Base-by-base conservation (phyloP, 495 filamentous ascomycete genomes). In the Talaromyces trachyspermus region DNA sequence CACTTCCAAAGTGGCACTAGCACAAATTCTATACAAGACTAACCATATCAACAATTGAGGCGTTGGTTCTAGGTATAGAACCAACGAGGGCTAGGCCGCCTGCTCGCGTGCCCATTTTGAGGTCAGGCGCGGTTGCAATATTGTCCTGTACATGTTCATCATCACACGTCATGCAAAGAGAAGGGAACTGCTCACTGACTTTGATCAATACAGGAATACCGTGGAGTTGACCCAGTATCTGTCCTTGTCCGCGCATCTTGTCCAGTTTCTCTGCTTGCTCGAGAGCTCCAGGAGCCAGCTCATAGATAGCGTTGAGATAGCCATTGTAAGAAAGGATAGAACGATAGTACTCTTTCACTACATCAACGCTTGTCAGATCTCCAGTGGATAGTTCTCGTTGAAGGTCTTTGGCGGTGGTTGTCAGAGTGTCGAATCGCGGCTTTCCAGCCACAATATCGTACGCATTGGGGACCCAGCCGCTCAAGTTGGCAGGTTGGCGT, bases 101-200 rank as follows among this genome's bases (percentile, higher is more conserved):
- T n/a, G n/a, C n/a, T n/a, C n/a, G n/a, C n/a, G n/a, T n/a, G n/a
- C n/a, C n/a, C n/a, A n/a, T n/a, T n/a, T n/a, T n/a, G n/a, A n/a
- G n/a, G n/a, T n/a, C n/a, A n/a, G n/a, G n/a, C n/a, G n/a, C n/a
- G n/a, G n/a, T n/a, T n/a, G n/a, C n/a, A n/a, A n/a, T n/a, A n/a
- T n/a, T n/a, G n/a, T n/a, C n/a, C n/a, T n/a, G n/a, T n/a, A n/a
- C n/a, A n/a, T n/a, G n/a, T n/a, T n/a, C n/a, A n/a, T n/a, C n/a
- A n/a, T n/a, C n/a, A n/a, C n/a, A n/a, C n/a, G n/a, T n/a, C n/a
- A n/a, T n/a, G n/a, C n/a, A n/a, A n/a, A n/a, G n/a, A n/a, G 8
- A 54, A 49, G 2, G 61, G 35, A 10, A 37, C 51, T 15, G 57
- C 60, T 15, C 46, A 6, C 8, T 2, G 12, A 39, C 36, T 17